Base-by-base conservation (phyloP, 1,139 yeast genomes). In the Kodamaea sp. region DNA sequence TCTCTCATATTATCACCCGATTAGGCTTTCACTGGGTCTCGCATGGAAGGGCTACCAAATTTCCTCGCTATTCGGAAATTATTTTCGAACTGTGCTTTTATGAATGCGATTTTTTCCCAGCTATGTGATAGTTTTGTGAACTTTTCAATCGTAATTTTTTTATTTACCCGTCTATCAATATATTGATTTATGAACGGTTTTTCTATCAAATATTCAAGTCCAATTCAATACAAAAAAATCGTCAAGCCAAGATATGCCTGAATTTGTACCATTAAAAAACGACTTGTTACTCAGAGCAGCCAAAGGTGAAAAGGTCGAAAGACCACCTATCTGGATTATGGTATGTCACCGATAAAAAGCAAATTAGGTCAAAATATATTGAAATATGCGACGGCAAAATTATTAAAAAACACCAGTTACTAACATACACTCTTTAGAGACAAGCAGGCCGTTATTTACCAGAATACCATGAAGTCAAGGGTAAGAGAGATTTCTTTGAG, bases 241-340 rank as follows among this genome's bases (percentile, higher is more conserved):
- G 4, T 15, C 20, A 29, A 7, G 4, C 20, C 20, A 15, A 32
- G 24, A 29, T 28, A 65, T 63, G 70, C 44, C 60, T 24, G 57
- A 58, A 41, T 85, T 84, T 58, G 80, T 95, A 15, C 78, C 80
- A 20, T 70, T 90, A 58, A 79, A 89, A 63, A 92, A 92, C 66
- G 97, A 92, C 58, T 74, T 90, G 55, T 83, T 92, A 34, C 70
- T 92, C 47, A 73, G 98, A 54, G 97, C 97, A 4, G 97, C 98
- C 20, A 67, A 71, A 50, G 76, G 76, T 37, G 96, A 90, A 58
- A 69, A 69, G 50, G 97, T 92, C 35, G 98, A 92, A 65, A 80
- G 98, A 60, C 97, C 98, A 1, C 98, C 98, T 23, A 81, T 92
- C 45, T 92, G 98, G 98, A 85, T 92, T 52, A 92, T 92, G 98